A percentile compares a stretch with the other conserved stretches of the same genome.
Evolutionary conservation across 163 green algal genomes (phyloP).

Genomic region (Botryococcus braunii): DNA sequence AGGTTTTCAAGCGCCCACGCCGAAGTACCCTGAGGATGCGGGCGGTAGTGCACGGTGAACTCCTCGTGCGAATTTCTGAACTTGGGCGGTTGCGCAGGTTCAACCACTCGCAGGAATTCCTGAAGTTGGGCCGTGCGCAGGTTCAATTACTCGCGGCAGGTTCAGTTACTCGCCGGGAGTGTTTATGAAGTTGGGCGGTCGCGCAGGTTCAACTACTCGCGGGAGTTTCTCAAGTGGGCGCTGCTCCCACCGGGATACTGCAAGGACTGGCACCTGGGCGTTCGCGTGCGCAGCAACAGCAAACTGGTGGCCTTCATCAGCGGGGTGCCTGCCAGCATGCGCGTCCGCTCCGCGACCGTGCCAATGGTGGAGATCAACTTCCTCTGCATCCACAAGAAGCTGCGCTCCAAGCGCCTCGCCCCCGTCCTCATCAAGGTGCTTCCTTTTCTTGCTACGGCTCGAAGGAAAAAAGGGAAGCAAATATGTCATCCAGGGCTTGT

Average conservation of each 20-base stretch:
- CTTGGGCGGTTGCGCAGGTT: not conserved
- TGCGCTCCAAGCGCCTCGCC: conserved; percentile 89
- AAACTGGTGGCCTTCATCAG: conserved; percentile 92
- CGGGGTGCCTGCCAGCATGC: conserved; percentile 66
- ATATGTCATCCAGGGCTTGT: not conserved
- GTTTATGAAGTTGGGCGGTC: not conserved
- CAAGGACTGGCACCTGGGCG: conserved; percentile 81
- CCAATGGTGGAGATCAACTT: conserved; percentile 98
- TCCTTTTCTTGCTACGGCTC: too few relatives aligned
- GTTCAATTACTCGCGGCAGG: not conserved
- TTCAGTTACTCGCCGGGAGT: not conserved
- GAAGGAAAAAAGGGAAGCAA: too few relatives aligned
- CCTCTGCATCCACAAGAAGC: conserved; percentile 98
- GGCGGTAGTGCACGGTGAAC: not conserved
- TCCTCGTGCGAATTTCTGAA: not conserved
- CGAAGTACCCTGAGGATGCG: too few relatives aligned
- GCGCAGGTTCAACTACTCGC: conserved; percentile 85
- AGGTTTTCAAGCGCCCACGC: too few relatives aligned
- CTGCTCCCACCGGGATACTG: conserved; percentile 77
- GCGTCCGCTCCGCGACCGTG: conserved; percentile 22
- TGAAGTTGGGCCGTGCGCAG: not conserved
- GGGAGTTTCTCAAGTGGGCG: conserved; percentile 87
- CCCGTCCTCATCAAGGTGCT: conserved; percentile 92
- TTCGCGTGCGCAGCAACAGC: conserved; percentile 64
- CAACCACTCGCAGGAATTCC: not conserved